A percentile compares a stretch with the other conserved stretches of the same genome.
Conservation (phyloP, 805 yeast species). For the Cyberlindnera meyerae region DNA sequence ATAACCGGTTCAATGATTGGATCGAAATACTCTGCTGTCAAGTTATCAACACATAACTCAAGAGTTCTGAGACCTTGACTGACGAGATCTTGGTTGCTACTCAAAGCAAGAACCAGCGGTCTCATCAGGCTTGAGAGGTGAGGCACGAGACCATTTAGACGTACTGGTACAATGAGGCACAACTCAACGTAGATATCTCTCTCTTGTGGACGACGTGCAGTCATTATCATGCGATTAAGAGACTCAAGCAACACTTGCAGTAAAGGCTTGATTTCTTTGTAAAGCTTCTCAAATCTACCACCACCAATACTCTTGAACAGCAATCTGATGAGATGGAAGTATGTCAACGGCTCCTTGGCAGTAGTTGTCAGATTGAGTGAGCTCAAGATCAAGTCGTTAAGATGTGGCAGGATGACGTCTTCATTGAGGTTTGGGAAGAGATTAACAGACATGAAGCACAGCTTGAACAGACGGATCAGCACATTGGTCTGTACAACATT, state of each 20-base stretch:
- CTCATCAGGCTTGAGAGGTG: constrained; percentile 83
- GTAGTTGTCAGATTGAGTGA: constrained; percentile 75
- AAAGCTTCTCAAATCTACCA: constrained; percentile 88
- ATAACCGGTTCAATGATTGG: constrained; percentile 96
- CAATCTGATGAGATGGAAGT: constrained; percentile 82
- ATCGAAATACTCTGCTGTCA: constrained; percentile 94
- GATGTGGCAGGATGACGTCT: constrained; percentile 79
- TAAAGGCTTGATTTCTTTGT: constrained; percentile 89
- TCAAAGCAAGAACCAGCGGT: constrained; percentile 86
- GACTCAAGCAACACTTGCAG: constrained; percentile 83
- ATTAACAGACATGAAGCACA: constrained; percentile 94
- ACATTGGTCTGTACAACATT: constrained; percentile 76
- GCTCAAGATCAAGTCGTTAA: constrained; percentile 75
- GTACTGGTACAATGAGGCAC: constrained; percentile 92
- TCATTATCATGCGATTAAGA: constrained; percentile 72
- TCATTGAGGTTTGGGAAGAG: constrained; percentile 86
- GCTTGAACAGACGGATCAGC: constrained; percentile 77
- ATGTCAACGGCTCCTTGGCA: constrained; percentile 87
- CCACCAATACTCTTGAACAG: constrained; percentile 94
- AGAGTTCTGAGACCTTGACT: constrained; percentile 92
- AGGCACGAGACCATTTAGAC: constrained; percentile 90
- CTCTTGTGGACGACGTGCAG: constrained; percentile 84
- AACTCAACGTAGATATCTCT: constrained; percentile 92
- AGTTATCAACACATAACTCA: constrained; percentile 91
- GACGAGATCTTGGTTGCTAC: constrained; percentile 86